Conservation (phyloP, 1,284 basidiomycete genomes). For the Naganishia sp. region DNA sequence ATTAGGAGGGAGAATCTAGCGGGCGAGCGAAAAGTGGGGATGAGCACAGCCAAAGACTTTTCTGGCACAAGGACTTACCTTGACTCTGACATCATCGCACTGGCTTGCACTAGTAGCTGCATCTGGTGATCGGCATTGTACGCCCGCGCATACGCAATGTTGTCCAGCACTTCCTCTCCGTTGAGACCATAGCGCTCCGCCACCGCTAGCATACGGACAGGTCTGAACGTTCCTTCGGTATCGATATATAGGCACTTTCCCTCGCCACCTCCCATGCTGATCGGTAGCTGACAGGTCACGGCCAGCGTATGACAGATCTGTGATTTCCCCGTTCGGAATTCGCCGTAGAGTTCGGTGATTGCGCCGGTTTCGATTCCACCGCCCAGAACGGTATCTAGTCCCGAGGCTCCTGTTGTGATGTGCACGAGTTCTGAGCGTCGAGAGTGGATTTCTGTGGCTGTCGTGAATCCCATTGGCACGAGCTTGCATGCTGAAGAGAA, state of each 20-base stretch:
- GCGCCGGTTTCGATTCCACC: constrained; percentile 98
- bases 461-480: constrained; percentile 96
- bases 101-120: constrained; percentile 83
- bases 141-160: constrained; percentile 96
- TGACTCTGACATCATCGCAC: constrained; percentile 95
- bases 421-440: constrained; percentile 93
- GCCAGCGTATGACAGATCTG: constrained; percentile 98
- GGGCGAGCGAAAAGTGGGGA: background rate
- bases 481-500: constrained; percentile 78
- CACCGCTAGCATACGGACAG: constrained; percentile 87
- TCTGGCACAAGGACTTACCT: constrained; percentile 59
- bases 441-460: constrained; percentile 95
- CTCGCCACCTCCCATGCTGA: constrained; percentile 97
- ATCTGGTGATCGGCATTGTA: constrained; percentile 99
- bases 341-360: constrained; percentile 97
- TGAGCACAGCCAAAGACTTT: background rate
- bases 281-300: constrained; percentile 93
- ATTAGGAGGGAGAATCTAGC: constrained; percentile 90
- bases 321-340: constrained; percentile 98
- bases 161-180: constrained; percentile 96
- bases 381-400: constrained; percentile 91
- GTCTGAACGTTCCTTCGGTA: constrained; percentile 98
- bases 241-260: constrained; percentile 99
- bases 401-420: constrained; percentile 95
- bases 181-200: constrained; percentile 94